Evolutionary conservation across 176 grass and related monocot genomes (phyloP), one percentile per base, ranked within the genome.

Genomic region (Oropetium thomaeum): DNA sequence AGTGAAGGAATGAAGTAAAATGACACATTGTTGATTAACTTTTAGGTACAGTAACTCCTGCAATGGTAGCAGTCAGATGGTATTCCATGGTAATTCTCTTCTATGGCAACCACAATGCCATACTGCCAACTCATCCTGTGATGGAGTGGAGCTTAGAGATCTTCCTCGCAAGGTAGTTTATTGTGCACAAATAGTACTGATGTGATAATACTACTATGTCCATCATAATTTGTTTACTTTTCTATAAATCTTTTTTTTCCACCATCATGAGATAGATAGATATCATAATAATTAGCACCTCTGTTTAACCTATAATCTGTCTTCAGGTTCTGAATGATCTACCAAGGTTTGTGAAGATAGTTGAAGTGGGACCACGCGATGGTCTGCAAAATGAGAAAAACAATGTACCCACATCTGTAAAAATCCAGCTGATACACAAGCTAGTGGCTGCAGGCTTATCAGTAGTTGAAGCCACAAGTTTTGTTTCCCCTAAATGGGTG

Each of bases 401-500:
- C 26, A 81, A 55, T 49, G 81, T 98, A 69, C 84, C 96, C n/a
- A 74, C 96, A 86, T 77, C 88, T 23, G 81, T 94, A 34, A 98
- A 98, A 82, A 91, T 98, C 71, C 83, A 98, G 60, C 79, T 98
- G 31, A 98, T 98, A 86, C 85, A 94, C 53, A 94, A 90, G 65
- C 60, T 98, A 65, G 86, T 87, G 38, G 81, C 76, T 40, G 89
- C 86, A 66, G 96, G 96, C 31, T 67, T 98, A 17, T 92, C 89
- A 27, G 81, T 90, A 58, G 82, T 98, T 66, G 96, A 98, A 78
- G 96, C 91, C 40, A 98, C 96, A 79, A 98, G 96, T 90, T 98
- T 98, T 84, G 96, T 98, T 62, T 98, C 96, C 37, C 91, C 91
- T 63, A 98, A 92, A 92, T 94, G 96, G 96, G 82, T 98, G 35